Conservation (phyloP, 192 early-diverging fungal genomes). For the Coemansia guatemalensis region DNA sequence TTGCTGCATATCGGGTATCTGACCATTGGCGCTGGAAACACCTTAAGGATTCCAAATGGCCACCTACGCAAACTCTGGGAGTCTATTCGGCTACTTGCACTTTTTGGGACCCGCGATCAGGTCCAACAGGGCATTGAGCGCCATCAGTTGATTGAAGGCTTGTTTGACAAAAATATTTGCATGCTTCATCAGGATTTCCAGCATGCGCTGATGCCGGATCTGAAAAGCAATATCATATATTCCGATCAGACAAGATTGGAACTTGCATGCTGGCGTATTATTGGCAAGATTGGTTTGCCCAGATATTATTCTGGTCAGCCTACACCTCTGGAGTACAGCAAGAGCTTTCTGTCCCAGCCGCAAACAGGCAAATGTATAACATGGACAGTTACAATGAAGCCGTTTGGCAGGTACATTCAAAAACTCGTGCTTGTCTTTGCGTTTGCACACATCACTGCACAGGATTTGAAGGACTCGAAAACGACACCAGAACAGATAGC, state of each 20-base stretch:
- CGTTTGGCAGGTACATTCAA: too few relatives aligned
- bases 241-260: not conserved
- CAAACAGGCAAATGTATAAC: not conserved
- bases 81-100: not conserved
- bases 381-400: too few relatives aligned
- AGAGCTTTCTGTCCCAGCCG: not conserved
- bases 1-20: slow-evolving; percentile 5
- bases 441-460: too few relatives aligned
- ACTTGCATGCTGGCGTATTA: not conserved
- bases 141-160: not conserved
- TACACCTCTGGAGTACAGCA: not conserved
- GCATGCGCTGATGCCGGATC: not conserved
- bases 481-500: too few relatives aligned
- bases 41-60: not conserved
- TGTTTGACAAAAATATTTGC: not conserved
- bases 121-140: not conserved
- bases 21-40: not conserved
- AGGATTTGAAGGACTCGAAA: too few relatives aligned
- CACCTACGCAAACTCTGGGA: not conserved
- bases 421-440: too few relatives aligned
- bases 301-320: not conserved
- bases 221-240: not conserved
- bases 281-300: not conserved
- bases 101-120: not conserved
- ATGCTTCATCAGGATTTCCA: not conserved